Conservation (phyloP, 1,139 yeast genomes). For the Diutina rugosa region DNA sequence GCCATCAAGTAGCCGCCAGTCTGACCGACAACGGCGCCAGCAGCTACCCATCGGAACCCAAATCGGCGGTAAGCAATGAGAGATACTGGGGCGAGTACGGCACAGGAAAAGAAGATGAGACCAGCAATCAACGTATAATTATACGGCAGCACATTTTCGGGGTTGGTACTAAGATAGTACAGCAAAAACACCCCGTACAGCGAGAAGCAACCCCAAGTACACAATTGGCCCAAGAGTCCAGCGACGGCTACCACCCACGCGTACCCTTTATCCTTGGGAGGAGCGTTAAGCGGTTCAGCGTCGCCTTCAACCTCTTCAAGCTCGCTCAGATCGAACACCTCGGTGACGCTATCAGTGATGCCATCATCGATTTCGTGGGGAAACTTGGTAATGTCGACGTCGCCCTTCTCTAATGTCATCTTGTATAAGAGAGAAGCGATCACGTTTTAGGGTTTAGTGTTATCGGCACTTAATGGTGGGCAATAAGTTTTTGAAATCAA, state of each 20-base stretch:
- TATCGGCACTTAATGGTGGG: no score
- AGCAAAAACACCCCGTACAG: not conserved
- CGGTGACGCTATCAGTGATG: not conserved
- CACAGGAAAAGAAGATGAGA: constrained; percentile 24
- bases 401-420: no score
- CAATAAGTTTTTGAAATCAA: no score
- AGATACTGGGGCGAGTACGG: constrained; percentile 18
- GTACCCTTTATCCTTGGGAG: constrained; percentile 27
- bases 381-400: no score
- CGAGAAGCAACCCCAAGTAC: not conserved
- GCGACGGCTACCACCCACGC: constrained; percentile 36
- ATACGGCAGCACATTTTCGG: constrained; percentile 9
- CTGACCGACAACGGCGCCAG: not conserved
- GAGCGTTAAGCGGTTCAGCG: not conserved
- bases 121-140: constrained; percentile 29
- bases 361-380: no score
- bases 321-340: not conserved
- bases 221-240: constrained; percentile 20
- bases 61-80: constrained; percentile 8
- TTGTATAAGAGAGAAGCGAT: no score
- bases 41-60: constrained; percentile 17
- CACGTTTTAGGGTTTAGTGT: no score
- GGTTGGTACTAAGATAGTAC: constrained; percentile 28
- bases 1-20: constrained; percentile 25
- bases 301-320: not conserved